Evolutionary conservation across 441 rosid species (phyloP).

Genomic region (Heliophila coronopifolia): DNA sequence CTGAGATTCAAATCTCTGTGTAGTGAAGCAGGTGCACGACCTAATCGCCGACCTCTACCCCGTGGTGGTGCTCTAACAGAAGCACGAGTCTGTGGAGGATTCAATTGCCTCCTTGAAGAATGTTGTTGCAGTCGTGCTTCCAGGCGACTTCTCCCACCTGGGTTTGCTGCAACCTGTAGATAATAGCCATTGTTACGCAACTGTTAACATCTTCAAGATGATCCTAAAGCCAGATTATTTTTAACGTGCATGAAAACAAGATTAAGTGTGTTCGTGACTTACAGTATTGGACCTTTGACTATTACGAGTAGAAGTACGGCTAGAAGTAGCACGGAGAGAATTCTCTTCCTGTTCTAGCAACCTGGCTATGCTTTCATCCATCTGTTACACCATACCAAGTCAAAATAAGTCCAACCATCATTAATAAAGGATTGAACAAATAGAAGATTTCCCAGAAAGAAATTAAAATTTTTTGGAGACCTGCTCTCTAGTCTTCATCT

Average conservation of each 20-base stretch:
- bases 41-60: slow-evolving; percentile 43
- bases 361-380: slow-evolving; percentile 55
- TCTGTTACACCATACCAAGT: slow-evolving; percentile 35
- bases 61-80: slow-evolving; percentile 34
- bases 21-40: slow-evolving; percentile 34
- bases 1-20: slow-evolving; percentile 36
- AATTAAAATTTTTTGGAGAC: slow-evolving; percentile 2
- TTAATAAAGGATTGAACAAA: slow-evolving; percentile 3
- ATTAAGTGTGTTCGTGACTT: slow-evolving; percentile 23
- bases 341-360: slow-evolving; percentile 56
- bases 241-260: neutral
- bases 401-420: slow-evolving; percentile 13
- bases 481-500: slow-evolving; percentile 42
- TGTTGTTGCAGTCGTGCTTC: slow-evolving; percentile 33
- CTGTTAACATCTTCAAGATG: neutral
- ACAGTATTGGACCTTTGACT: slow-evolving; percentile 32
- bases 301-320: slow-evolving; percentile 25
- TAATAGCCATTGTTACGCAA: slow-evolving; percentile 4
- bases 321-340: slow-evolving; percentile 30
- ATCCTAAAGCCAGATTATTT: slow-evolving; percentile 8
- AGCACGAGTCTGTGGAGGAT: slow-evolving; percentile 35
- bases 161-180: slow-evolving; percentile 19
- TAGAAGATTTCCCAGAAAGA: neutral
- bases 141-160: slow-evolving; percentile 36
- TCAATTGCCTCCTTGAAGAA: slow-evolving; percentile 45